phyloP scores from a whole-genome alignment of 2,329 filamentous ascomycete species.

The Alternaria brassicicola region DNA sequence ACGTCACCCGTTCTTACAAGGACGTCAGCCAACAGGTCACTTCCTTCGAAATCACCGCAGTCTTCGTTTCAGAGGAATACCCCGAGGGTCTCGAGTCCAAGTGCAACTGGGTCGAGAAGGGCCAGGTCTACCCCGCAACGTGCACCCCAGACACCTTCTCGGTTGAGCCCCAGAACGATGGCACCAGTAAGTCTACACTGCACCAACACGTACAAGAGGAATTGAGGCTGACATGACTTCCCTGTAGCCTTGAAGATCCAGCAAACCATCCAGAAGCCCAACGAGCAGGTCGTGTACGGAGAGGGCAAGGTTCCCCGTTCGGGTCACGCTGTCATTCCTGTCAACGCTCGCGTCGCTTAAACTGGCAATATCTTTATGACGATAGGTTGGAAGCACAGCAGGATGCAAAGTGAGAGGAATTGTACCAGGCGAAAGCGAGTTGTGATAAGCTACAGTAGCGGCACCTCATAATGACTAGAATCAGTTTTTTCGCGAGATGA shows the following conservation, averaged over 20 bases:
- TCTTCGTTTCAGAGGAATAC: not conserved
- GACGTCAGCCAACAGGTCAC: constrained; percentile 1
- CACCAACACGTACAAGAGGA: accelerated
- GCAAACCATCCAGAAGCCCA: not conserved
- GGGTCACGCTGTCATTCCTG: not conserved
- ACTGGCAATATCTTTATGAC: too few species aligned
- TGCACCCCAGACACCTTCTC: not conserved
- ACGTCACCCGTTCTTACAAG: not conserved
- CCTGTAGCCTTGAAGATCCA: not conserved
- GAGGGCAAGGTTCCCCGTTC: not conserved
- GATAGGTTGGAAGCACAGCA: too few species aligned
- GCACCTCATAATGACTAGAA: not conserved
- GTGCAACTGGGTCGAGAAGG: not conserved
- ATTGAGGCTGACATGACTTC: not conserved
- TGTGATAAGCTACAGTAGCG: not conserved
- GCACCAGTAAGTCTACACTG: not conserved
- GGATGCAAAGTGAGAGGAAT: not conserved
- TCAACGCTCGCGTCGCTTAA: not conserved
- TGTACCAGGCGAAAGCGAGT: too few species aligned
- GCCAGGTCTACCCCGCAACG: not conserved
- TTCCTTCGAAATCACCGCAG: not conserved
- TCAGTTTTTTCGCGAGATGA: not conserved
- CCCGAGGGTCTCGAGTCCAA: not conserved
- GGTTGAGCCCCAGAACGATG: not conserved
- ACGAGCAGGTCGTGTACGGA: not conserved